These are phyloP conservation scores for Cryphonectria carpinicola DNA, from an alignment of 2,329 filamentous ascomycete genomes.

Conservation along the genomic window DNA sequence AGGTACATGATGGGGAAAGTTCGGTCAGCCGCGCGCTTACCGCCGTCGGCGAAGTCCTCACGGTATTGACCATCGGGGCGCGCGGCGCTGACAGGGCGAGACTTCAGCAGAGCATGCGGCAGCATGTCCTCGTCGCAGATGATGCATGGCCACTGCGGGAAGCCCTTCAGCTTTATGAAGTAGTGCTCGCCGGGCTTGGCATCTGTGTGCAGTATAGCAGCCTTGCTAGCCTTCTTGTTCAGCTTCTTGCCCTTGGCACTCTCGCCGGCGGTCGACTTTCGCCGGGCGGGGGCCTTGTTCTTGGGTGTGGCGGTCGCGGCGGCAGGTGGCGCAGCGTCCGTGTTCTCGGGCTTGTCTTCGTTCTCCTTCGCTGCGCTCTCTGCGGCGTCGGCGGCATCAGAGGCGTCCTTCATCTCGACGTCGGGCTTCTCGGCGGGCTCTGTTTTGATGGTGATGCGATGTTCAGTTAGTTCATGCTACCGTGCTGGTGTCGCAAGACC, in stretches of 20 bases:
- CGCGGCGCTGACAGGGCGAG: slow-evolving; percentile 82
- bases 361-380: slow-evolving; percentile 41
- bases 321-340: slow-evolving; percentile 31
- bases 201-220: slow-evolving; percentile 72
- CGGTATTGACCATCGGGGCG: slow-evolving; percentile 84
- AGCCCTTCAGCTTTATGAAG: slow-evolving; percentile 92
- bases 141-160: slow-evolving; percentile 91
- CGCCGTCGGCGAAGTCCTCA: slow-evolving; percentile 84
- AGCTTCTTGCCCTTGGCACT: slow-evolving; percentile 77
- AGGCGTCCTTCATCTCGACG: slow-evolving; percentile 74
- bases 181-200: slow-evolving; percentile 91
- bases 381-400: slow-evolving; percentile 52
- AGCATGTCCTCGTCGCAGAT: slow-evolving; percentile 95
- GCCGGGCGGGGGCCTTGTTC: slow-evolving; percentile 59
- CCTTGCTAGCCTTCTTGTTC: slow-evolving; percentile 82
- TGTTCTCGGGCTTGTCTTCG: slow-evolving; percentile 38
- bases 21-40: slow-evolving; percentile 81
- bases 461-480: slow-evolving; percentile 35
- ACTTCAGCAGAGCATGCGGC: slow-evolving; percentile 73
- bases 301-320: slow-evolving; percentile 41
- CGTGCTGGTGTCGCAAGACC: neutral
- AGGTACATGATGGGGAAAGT: slow-evolving; percentile 96
- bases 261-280: slow-evolving; percentile 72
- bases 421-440: slow-evolving; percentile 42
- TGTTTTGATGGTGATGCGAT: slow-evolving; percentile 32